A percentile compares a stretch with the other conserved stretches of the same genome.
Conservation (phyloP, 169 alveolate genomes). For the Eimeria praecox region DNA sequence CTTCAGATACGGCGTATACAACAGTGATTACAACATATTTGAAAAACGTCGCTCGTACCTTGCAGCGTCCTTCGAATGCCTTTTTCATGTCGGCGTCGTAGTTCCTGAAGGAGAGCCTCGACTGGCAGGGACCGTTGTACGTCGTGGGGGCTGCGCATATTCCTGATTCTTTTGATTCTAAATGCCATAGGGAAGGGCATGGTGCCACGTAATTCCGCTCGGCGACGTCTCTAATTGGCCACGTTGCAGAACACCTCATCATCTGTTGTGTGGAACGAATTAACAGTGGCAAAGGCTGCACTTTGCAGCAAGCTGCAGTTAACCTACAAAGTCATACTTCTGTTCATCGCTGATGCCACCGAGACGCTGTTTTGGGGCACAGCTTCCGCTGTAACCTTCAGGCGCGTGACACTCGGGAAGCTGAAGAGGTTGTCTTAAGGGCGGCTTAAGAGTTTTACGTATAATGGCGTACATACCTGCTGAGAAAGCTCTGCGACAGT, state of each 20-base stretch:
- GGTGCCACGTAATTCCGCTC: conserved; percentile 73
- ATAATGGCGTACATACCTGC: background rate
- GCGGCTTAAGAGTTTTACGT: background rate
- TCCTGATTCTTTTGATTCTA: conserved; percentile 62
- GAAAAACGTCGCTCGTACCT: conserved; percentile 15
- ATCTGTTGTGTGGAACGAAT: conserved; percentile 6
- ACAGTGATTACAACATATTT: background rate
- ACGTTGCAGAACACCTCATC: conserved; percentile 65
- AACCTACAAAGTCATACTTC: conserved; percentile 53
- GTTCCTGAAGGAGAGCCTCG: conserved; percentile 52
- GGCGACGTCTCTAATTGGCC: conserved; percentile 71
- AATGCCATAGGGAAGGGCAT: conserved; percentile 75
- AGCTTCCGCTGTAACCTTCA: conserved; percentile 56
- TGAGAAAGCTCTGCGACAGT: background rate
- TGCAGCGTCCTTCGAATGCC: conserved; percentile 79
- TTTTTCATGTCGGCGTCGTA: conserved; percentile 56
- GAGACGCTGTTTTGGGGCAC: conserved; percentile 55
- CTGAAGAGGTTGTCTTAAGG: background rate
- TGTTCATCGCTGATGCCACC: conserved; percentile 40
- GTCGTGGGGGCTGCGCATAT: conserved; percentile 72
- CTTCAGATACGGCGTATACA: background rate
- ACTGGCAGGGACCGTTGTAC: conserved; percentile 74
- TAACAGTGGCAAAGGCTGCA: background rate
- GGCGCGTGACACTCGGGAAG: conserved; percentile 72
- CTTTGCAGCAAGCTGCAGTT: background rate